Evolutionary conservation across 1,284 basidiomycete genomes (phyloP), one percentile per base, ranked within the genome.

Genomic region (Meira miltonrushii): DNA sequence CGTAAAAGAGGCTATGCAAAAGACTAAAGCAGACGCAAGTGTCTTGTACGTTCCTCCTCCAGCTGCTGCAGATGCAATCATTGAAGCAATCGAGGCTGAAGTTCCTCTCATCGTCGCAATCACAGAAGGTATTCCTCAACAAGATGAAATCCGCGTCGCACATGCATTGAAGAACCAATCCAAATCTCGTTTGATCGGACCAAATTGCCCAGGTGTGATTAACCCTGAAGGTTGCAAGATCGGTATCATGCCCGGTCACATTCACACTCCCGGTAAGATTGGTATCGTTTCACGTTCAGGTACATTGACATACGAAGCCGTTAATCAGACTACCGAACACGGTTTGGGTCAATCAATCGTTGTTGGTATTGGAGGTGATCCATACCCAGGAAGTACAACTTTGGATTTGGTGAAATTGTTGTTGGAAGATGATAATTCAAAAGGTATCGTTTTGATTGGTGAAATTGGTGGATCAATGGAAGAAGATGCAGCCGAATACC

Each of bases 401-500:
- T 80, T 96, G 66, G 95, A 99, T 80, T 91, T 92, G 60, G 84
- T 99, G 81, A 98, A 95, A 80, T 86, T 97, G 64, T 91, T 97
- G 83, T 86, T 99, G 61, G 87, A 93, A 38, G 94, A 99, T 78
- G 87, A 89, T 66, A 62, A 72, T 59, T 64, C 71, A 25, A 47
- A 72, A 87, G 90, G 90, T 73, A 93, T 99, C 68, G 94, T 99
- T 58, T 83, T 98, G 69, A 99, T 99, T 74, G 95, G 95, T 69
- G 95, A 99, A 81, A 99, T 99, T 74, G 95, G 95, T 72, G 95
- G 95, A 28, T 88, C 89, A 17, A 98, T 97, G 93, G 95, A 99
- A 81, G 95, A 99, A 80, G 94, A 98, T 70, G 95, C 95, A 15
- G 95, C 95, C 3, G 95, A 93, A 74, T 95, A 93, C 81, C 83